Conservation (phyloP, 306 rosid species). For the Cicer pinnatifidum region DNA sequence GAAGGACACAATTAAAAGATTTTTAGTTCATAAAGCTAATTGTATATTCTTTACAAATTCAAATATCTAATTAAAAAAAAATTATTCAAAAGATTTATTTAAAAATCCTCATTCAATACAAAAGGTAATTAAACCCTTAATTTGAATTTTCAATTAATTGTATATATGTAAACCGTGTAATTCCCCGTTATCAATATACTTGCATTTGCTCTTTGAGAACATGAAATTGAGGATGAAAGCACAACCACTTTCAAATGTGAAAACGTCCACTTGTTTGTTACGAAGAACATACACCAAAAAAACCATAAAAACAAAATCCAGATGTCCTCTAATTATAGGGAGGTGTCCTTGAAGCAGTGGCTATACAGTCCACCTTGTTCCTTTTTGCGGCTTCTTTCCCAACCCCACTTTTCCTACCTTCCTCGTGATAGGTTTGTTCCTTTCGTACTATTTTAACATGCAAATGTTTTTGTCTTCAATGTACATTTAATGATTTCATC, state of each 20-base stretch:
- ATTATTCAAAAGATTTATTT: no score
- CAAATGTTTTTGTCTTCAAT: constrained; percentile 39
- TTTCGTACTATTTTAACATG: constrained; percentile 44
- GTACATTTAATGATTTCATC: constrained; percentile 15
- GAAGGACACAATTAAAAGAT: no score
- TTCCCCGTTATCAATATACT: no score
- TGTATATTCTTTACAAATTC: no score
- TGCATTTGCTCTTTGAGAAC: background rate
- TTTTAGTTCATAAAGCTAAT: no score
- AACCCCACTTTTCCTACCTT: constrained; percentile 40
- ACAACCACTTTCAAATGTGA: constrained; percentile 33
- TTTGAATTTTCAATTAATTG: no score
- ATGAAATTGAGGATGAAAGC: constrained; percentile 39
- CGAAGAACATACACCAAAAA: constrained; percentile 1
- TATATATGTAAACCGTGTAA: no score
- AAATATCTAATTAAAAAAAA: no score
- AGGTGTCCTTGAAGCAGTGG: constrained; percentile 19
- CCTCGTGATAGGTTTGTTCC: constrained; percentile 59
- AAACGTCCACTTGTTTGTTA: constrained; percentile 33
- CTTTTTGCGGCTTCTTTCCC: constrained; percentile 34
- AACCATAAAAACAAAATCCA: constrained; percentile 22
- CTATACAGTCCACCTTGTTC: constrained; percentile 38
- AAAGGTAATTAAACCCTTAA: no score
- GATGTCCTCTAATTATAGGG: constrained; percentile 25
- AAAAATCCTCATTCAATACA: no score